Evolutionary conservation across 495 filamentous ascomycete species (phyloP).

Genomic region (Entonaema liquescens): DNA sequence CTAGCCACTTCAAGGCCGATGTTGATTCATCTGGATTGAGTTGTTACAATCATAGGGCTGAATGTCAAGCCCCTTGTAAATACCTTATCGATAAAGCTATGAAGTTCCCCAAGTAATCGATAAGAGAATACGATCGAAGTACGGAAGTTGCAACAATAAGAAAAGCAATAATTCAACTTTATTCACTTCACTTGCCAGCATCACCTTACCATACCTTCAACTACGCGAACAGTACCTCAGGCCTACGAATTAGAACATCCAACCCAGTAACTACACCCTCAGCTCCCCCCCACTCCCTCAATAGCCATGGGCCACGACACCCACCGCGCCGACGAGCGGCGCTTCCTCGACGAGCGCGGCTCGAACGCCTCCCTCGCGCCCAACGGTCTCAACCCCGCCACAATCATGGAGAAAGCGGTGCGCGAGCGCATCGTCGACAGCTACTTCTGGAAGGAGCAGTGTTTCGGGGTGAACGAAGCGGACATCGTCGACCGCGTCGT

Average conservation of each 20-base stretch:
- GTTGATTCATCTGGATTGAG: too few species aligned
- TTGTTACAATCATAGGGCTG: too few species aligned
- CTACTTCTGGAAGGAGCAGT: conserved; percentile 99
- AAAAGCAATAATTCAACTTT: too few species aligned
- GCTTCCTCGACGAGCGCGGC: conserved; percentile 81
- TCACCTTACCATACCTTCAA: too few species aligned
- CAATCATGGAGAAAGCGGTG: conserved; percentile 90
- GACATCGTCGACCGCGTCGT: conserved; percentile 87
- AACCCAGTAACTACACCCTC: background rate
- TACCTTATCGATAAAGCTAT: too few species aligned
- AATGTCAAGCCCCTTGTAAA: too few species aligned
- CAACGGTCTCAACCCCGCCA: conserved; percentile 84
- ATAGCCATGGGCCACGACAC: conserved; percentile 40
- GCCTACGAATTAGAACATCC: background rate
- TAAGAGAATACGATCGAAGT: too few species aligned
- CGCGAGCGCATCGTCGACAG: conserved; percentile 92
- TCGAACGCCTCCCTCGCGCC: conserved; percentile 57
- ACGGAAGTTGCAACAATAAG: too few species aligned
- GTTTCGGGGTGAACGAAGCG: conserved; percentile 92
- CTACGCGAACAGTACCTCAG: too few species aligned
- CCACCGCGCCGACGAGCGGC: conserved; percentile 77
- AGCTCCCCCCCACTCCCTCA: background rate
- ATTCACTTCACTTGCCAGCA: too few species aligned
- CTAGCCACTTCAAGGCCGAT: too few species aligned
- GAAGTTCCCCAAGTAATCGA: too few species aligned